Percentiles rank a stretch among this genome's conserved stretches.
Evolutionary conservation across 2,329 filamentous ascomycete genomes (phyloP).

Genomic region (Arthrobotrys sphaeroides): DNA sequence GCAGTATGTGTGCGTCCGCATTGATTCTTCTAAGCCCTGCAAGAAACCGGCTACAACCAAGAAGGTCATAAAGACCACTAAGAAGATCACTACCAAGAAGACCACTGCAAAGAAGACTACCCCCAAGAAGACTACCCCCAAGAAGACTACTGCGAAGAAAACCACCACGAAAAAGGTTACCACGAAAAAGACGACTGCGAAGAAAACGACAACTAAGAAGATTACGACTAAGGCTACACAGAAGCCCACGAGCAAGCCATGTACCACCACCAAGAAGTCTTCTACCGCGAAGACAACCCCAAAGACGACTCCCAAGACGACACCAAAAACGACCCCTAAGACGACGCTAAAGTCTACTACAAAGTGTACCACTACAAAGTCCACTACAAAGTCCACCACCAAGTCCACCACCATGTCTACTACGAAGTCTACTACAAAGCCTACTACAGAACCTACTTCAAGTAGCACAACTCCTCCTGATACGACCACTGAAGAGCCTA

Average conservation of each 20-base stretch:
- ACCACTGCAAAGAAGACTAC: no score
- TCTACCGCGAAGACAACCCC: neutral
- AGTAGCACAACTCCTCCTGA: neutral
- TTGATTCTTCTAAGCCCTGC: constrained; percentile 7
- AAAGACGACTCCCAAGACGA: neutral
- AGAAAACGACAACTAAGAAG: neutral
- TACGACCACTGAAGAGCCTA: neutral
- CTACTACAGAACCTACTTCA: neutral
- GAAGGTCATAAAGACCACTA: neutral
- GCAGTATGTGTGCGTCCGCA: constrained; percentile 8
- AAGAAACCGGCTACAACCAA: neutral
- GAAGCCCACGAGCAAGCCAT: neutral
- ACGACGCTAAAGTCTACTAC: neutral
- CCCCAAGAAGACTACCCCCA: no score
- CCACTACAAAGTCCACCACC: neutral
- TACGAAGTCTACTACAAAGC: neutral
- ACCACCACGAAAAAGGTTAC: no score
- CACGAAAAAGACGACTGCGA: neutral
- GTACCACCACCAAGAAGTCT: no score
- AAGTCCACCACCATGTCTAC: neutral
- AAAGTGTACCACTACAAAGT: neutral
- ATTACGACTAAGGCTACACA: neutral
- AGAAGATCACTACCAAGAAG: neutral
- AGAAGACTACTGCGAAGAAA: neutral
- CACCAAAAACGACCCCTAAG: neutral